Conservation (phyloP, 306 rosid species). For the Quercus parvula region DNA sequence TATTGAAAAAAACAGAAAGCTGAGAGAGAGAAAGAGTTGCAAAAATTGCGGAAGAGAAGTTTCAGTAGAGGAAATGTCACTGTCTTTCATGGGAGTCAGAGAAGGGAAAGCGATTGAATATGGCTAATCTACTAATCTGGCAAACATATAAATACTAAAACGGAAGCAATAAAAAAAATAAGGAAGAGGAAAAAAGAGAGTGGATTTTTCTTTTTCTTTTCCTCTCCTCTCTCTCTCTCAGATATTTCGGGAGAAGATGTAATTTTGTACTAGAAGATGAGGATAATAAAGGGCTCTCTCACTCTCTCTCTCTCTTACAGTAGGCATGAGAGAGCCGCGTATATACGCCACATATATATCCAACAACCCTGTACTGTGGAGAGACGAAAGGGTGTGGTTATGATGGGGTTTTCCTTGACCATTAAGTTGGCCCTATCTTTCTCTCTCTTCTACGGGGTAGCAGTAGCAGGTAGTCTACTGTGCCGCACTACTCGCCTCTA, state of each 20-base stretch:
- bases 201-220: neutral
- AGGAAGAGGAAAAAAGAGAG: neutral
- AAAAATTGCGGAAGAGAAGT: constrained; percentile 48
- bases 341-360: constrained; percentile 11
- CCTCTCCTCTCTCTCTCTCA: constrained; percentile 10
- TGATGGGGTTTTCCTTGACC: constrained; percentile 30
- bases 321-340: constrained; percentile 7
- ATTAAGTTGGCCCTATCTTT: neutral
- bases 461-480: neutral
- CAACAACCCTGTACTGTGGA: constrained; percentile 27
- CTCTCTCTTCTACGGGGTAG: neutral
- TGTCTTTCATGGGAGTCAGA: constrained; percentile 70
- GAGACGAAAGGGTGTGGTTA: neutral
- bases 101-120: constrained; percentile 59
- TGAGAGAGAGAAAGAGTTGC: constrained; percentile 10
- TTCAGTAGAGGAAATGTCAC: constrained; percentile 43
- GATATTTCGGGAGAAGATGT: constrained; percentile 8
- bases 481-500: constrained; percentile 31
- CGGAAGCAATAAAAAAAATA: constrained; percentile 6
- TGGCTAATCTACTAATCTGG: constrained; percentile 54
- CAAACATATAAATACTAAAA: constrained; percentile 29
- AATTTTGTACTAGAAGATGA: neutral
- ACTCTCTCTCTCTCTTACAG: neutral
- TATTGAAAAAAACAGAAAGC: neutral
- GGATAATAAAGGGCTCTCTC: neutral